phyloP scores from a whole-genome alignment of 73 alveolate species.

The Paramecium tetraurelia region DNA sequence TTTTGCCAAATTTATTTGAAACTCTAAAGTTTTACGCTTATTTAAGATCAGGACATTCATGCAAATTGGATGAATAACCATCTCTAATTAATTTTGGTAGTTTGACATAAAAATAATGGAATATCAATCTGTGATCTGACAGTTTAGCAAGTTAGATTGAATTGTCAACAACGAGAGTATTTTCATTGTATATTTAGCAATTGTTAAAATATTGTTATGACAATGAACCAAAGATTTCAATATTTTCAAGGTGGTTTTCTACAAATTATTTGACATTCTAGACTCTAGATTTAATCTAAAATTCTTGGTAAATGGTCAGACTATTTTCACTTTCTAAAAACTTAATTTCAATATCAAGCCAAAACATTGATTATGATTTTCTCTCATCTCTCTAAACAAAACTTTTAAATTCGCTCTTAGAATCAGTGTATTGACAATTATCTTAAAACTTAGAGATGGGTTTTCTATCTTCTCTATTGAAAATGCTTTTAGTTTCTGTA shows the following conservation, averaged over 20 bases:
- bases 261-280: not conserved
- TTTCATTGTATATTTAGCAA: not conserved
- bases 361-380: not conserved
- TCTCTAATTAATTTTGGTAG: not conserved
- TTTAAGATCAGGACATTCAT: not conserved
- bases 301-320: not conserved
- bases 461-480: not conserved
- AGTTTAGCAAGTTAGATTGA: not conserved
- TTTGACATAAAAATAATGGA: not conserved
- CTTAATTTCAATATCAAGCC: not conserved
- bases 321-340: not conserved
- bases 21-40: not conserved
- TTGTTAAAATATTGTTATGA: not conserved
- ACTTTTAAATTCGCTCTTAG: not conserved
- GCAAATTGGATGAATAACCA: not conserved
- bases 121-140: not conserved
- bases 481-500: not conserved
- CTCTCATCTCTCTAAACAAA: not conserved
- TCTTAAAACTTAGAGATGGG: not conserved
- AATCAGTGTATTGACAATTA: not conserved
- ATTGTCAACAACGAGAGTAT: not conserved
- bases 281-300: not conserved
- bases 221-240: not conserved
- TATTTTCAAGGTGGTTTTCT: not conserved
- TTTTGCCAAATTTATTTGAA: not conserved